Evolutionary conservation across 2,329 filamentous ascomycete genomes (phyloP).

Genomic region (Davidsoniella australis): DNA sequence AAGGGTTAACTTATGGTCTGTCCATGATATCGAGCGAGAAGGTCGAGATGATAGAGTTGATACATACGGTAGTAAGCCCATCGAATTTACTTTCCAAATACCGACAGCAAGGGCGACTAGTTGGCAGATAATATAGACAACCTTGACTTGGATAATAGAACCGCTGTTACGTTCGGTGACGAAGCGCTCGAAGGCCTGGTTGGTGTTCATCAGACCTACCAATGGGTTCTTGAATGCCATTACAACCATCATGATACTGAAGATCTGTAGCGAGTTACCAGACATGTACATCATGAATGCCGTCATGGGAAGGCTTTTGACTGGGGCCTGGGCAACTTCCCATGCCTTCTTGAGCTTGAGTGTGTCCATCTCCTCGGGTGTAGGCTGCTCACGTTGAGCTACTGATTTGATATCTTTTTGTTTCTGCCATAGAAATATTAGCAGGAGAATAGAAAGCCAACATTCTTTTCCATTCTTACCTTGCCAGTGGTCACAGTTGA

Average conservation of each 20-base stretch:
- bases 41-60: conserved; percentile 16
- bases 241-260: conserved; percentile 99
- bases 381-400: conserved; percentile 44
- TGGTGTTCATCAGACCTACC: conserved; percentile 64
- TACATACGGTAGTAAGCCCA: conserved; percentile 79
- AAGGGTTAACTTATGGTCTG: conserved; percentile 7
- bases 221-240: conserved; percentile 98
- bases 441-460: not conserved
- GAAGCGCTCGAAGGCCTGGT: conserved; percentile 78
- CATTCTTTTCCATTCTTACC: conserved; percentile 22
- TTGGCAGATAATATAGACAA: conserved; percentile 78
- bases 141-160: conserved; percentile 67
- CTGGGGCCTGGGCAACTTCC: conserved; percentile 85
- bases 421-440: conserved; percentile 22
- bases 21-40: not conserved
- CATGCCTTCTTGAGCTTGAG: conserved; percentile 97
- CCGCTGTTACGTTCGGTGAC: conserved; percentile 62
- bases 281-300: conserved; percentile 99
- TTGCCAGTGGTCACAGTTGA: conserved; percentile 34
- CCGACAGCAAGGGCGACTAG: conserved; percentile 67
- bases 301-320: conserved; percentile 94
- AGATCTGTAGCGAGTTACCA: conserved; percentile 93
- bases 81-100: conserved; percentile 90
- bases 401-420: conserved; percentile 32
- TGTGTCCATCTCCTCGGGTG: conserved; percentile 76